phyloP scores from a whole-genome alignment of 2,329 filamentous ascomycete genomes.

The Paracorniculantispora psalliotae region DNA sequence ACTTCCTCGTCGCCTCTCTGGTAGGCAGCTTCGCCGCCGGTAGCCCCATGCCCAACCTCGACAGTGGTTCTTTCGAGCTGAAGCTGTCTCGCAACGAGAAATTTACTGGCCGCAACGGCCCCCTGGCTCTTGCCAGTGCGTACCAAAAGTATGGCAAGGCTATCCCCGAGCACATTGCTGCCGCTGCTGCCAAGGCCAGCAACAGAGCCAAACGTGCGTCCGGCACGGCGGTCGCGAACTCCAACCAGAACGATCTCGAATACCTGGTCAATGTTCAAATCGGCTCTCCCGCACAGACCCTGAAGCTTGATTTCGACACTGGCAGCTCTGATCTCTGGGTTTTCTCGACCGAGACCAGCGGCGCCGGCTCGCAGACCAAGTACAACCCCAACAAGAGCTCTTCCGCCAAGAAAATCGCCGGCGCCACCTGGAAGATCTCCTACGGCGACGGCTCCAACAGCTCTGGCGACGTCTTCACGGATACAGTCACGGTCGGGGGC shows the following conservation, averaged over 20 bases:
- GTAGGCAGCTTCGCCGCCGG: no score
- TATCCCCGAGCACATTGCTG: no score
- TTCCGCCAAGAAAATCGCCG: conserved; percentile 31
- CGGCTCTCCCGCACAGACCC: conserved; percentile 31
- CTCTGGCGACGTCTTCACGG: conserved; percentile 38
- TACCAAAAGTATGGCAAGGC: no score
- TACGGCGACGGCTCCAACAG: conserved; percentile 42
- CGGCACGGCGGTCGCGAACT: no score
- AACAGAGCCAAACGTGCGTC: no score
- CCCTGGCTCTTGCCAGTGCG: no score
- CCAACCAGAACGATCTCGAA: background rate
- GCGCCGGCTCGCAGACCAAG: conserved; percentile 30
- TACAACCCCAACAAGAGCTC: conserved; percentile 35
- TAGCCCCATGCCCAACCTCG: no score
- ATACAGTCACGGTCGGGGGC: conserved; percentile 37
- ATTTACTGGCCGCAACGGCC: no score
- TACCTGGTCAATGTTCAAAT: background rate
- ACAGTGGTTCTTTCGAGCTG: no score
- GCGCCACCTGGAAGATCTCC: conserved; percentile 35
- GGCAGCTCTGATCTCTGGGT: conserved; percentile 38
- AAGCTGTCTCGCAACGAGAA: no score
- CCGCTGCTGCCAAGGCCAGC: no score
- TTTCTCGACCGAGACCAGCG: conserved; percentile 25
- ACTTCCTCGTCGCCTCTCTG: no score
- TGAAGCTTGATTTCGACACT: conserved; percentile 38